A percentile compares a stretch with the other conserved stretches of the same genome.
phyloP scores from a whole-genome alignment of 768 basidiomycete species.

The Serendipita indica region DNA sequence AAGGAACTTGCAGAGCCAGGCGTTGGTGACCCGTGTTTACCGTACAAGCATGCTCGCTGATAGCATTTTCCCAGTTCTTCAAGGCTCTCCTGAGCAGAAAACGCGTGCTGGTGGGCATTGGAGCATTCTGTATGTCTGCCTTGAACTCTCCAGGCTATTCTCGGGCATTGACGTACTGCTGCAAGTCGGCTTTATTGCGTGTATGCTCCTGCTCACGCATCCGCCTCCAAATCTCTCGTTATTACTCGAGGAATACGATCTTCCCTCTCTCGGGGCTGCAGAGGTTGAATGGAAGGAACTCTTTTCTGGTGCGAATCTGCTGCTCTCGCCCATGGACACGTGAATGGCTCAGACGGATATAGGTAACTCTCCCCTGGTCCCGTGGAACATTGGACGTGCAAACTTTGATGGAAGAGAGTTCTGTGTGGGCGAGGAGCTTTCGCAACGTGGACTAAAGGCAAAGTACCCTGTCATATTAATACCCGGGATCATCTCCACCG shows the following conservation, averaged over 20 bases:
- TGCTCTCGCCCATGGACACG: constrained; percentile 36
- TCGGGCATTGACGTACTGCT: background rate
- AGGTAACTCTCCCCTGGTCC: constrained; percentile 36
- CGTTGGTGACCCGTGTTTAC: background rate
- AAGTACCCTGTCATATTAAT: constrained; percentile 72
- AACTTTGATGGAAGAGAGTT: constrained; percentile 62
- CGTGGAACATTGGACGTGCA: constrained; percentile 53
- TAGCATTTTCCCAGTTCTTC: background rate
- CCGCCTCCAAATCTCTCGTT: constrained; percentile 29
- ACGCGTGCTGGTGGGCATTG: background rate
- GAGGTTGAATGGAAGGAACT: constrained; percentile 6
- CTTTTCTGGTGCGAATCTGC: constrained; percentile 22
- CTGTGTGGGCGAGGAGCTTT: constrained; percentile 19
- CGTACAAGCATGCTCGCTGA: background rate
- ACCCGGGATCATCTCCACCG: constrained; percentile 82
- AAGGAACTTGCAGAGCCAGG: background rate
- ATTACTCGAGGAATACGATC: constrained; percentile 54
- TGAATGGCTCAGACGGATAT: constrained; percentile 8
- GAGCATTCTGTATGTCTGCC: background rate
- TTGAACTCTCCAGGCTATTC: background rate
- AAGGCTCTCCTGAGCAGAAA: background rate
- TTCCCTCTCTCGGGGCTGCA: constrained; percentile 28
- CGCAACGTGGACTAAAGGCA: constrained; percentile 29
- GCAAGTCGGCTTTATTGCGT: constrained; percentile 2
- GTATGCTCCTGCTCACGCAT: background rate